phyloP scores from a whole-genome alignment of 1,139 yeast genomes.

The Casaregolazyma lundiana region DNA sequence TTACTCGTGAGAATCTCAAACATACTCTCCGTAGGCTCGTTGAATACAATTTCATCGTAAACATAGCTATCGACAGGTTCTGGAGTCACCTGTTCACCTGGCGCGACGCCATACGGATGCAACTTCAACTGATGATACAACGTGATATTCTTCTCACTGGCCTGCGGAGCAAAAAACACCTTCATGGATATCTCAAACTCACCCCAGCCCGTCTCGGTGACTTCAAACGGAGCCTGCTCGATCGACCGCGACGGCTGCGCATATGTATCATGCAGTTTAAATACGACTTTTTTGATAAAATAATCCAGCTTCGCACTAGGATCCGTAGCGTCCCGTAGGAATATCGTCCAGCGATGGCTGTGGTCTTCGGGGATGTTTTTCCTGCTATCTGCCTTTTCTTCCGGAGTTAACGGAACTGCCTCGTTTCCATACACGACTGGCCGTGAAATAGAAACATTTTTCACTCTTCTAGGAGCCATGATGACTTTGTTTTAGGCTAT shows the following conservation, averaged over 20 bases:
- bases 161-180: conserved; percentile 77
- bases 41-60: conserved; percentile 89
- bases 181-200: conserved; percentile 91
- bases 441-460: conserved; percentile 74
- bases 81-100: conserved; percentile 13
- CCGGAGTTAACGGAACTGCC: conserved; percentile 67
- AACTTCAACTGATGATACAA: conserved; percentile 84
- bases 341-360: conserved; percentile 94
- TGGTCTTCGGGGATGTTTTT: conserved; percentile 75
- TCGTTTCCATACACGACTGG: conserved; percentile 87
- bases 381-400: conserved; percentile 37
- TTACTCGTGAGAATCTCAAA: conserved; percentile 70
- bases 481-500: neutral
- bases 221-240: conserved; percentile 89
- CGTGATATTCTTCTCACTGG: conserved; percentile 82
- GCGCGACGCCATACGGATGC: conserved; percentile 68
- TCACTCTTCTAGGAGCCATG: conserved; percentile 16
- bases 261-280: conserved; percentile 92
- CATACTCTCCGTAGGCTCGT: conserved; percentile 89
- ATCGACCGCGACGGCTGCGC: conserved; percentile 77
- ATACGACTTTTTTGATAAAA: conserved; percentile 83
- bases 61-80: conserved; percentile 58
- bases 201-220: conserved; percentile 99
- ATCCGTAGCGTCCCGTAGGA: conserved; percentile 64
- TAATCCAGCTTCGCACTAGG: conserved; percentile 57